Base-by-base conservation (phyloP, 2,329 filamentous ascomycete species). In the Fusarium succisae region DNA sequence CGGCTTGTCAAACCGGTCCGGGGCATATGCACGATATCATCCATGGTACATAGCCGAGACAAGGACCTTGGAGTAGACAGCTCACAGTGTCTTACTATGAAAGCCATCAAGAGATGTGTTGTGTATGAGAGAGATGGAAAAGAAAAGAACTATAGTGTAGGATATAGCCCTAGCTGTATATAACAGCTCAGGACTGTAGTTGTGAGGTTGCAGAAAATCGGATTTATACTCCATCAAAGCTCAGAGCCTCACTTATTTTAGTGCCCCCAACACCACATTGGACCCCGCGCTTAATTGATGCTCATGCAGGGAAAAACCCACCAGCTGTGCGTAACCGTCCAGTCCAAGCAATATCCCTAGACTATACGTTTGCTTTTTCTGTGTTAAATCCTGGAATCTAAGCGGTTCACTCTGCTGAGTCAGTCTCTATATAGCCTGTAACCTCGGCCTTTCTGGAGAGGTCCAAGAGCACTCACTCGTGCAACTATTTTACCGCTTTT, bases 341-440 rank as follows among this genome's bases (percentile, higher is more conserved):
- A 55, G 41, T 58, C 38, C 47, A 53, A 47, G 47, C 38, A 35
- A 44, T n/a, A 41, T 55, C 37, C 51, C 14, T 68, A 55, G 67
- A 64, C 41, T 66, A 26, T 48, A 63, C 56, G 51, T 57, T 69
- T 72, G 68, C 72, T 74, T 74, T 74, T 59, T 66, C 56, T 56
- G 43, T 62, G 38, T 66, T 38, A 30, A 55, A 62, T 62, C n/a
- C 67, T 69, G 55, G 43, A 65, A 69, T 72, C 56, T 65, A 39
- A 72, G 71, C 72, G 59, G 72, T 50, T 66, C 56, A 37, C 37
- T 38, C 53, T 75, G 72, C 72, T 75, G 72, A 75, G 63, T 74
- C 68, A 74, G 59, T 60, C 51, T 55, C 51, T 60, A 72, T 41
- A 57, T 41, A 32, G 57, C 57, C 59, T 47, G 64, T 57, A 75